Base-by-base conservation (phyloP, 2,329 filamentous ascomycete genomes). In the Calonectria pauciramosa region DNA sequence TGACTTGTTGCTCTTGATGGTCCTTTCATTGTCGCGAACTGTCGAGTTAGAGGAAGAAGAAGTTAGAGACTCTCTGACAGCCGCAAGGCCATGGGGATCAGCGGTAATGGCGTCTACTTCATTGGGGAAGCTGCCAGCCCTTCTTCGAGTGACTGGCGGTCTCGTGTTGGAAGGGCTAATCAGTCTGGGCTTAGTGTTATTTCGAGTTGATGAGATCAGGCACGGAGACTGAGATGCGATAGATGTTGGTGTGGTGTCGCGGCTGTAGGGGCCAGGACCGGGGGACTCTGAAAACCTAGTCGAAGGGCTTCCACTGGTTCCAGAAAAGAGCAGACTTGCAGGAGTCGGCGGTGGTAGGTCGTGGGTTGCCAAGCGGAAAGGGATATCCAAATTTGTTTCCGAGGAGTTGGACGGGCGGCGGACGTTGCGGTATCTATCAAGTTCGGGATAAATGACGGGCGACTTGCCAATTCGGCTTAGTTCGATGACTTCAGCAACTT, bases 181-280 rank as follows among this genome's bases (percentile, higher is more conserved):
- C 82, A 92, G 90, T 78, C 88, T 88, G 72, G 84, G 81, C 78
- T 89, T 88, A n/a, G 87, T 83, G 65, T 86, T 85, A 32, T 83
- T 88, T 78, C 85, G 88, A 75, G 83, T 87, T 69, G 85, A 90
- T 75, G 81, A 89, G 82, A 91, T 84, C 6, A 93, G 83, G 4
- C 91, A 90, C 4, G 94, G 93, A 20, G 94, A 96, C 79, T 94
- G 93, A 1, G 94, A 96, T 10, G 93, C 94, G 76, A 94, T 92
- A 13, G 94, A 96, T 6, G 94, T 95, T 9, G 94, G 94, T 4
- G 94, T 96, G 0, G 94, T 95, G 73, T 94, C 93, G 76, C 94
- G 90, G 81, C 94, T 96, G 84, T 95, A 96, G 7, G 91, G 86
- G 2, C 93, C 91, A 14, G 93, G 91, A 1, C 91, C 90, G 1